phyloP scores from a whole-genome alignment of 306 rosid species.

The Fragaria vesca region DNA sequence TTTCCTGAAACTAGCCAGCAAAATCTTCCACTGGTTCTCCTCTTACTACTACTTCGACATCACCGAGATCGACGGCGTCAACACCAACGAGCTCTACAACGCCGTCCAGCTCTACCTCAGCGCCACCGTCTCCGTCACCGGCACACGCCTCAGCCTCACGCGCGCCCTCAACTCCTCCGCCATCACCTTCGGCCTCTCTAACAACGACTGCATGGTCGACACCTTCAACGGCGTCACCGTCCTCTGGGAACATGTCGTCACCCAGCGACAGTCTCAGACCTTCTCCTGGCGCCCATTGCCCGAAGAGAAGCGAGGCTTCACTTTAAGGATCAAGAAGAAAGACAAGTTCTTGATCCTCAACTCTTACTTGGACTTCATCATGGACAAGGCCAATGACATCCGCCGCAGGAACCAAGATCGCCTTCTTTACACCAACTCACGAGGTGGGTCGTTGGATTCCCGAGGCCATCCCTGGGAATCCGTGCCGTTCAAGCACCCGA shows the following conservation, averaged over 20 bases:
- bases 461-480: slow-evolving; percentile 99
- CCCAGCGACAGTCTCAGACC: slow-evolving; percentile 70
- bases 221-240: slow-evolving; percentile 62
- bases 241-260: slow-evolving; percentile 89
- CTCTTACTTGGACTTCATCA: slow-evolving; percentile 69
- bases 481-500: slow-evolving; percentile 90
- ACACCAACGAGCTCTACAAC: slow-evolving; percentile 98
- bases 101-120: slow-evolving; percentile 90
- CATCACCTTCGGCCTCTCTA: slow-evolving; percentile 81
- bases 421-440: slow-evolving; percentile 71
- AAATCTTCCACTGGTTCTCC: slow-evolving; percentile 68
- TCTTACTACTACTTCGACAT: slow-evolving; percentile 82
- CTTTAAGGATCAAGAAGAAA: slow-evolving; percentile 66
- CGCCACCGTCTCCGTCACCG: slow-evolving; percentile 67
- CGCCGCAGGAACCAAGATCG: slow-evolving; percentile 82
- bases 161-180: slow-evolving; percentile 84
- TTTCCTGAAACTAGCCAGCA: slow-evolving; percentile 44
- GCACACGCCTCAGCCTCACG: slow-evolving; percentile 70
- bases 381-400: slow-evolving; percentile 82
- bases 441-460: slow-evolving; percentile 85
- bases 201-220: slow-evolving; percentile 83
- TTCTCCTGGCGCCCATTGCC: slow-evolving; percentile 91
- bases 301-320: slow-evolving; percentile 87
- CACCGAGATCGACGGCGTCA: slow-evolving; percentile 94
- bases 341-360: slow-evolving; percentile 55